Base-by-base conservation (phyloP, 192 early-diverging fungal species). In the Chytriomyces sp. region DNA sequence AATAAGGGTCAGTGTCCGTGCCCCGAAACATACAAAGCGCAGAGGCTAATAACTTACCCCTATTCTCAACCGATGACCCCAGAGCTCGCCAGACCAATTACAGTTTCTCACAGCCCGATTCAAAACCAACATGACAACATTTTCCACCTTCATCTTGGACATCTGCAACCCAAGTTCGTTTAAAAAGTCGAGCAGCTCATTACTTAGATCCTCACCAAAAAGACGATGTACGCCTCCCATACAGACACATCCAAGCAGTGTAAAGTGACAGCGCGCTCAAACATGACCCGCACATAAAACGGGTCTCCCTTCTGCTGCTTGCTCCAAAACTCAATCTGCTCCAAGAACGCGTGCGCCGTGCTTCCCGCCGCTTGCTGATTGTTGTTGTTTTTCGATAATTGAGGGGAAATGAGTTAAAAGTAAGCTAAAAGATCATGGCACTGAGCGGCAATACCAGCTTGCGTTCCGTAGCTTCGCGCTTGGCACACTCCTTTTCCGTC, bases 151-250 rank as follows among this genome's bases (percentile, higher is more conserved):
- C 55, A 83, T 70, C 10, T 67, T 66, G 12, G 61, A 74, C 65
- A 78, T 80, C 59, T 82, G 68, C 3, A 59, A 38, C 17, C n/a
- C 25, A 22, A 31, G 30, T 66, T 32, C 32, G 2, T 2, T 34
- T 6, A 37, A 54, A n/a, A 25, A 28, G 10, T 6, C 8, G 31
- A 22, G 36, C 14, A 57, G n/a, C 14, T 10, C 17, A 3, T 28
- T 10, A 36, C 44, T 49, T 25, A 12, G 28, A 60, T 49, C 33
- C 38, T 30, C 38, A 92, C 80, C 66, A 91, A 61, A 54, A 84
- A 88, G 7, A 77, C 33, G n/a, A 90, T 66, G 74, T 90, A 93
- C 55, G 84, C 78, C 33, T 88, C 86, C 92, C 92, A 93, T 3
- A 91, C 57, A 0, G 58, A 39, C n/a, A 80, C 71, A 14, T 88